Evolutionary conservation across 257 asterid genomes (phyloP), one percentile per base, ranked within the genome.

Genomic region (Ocimum tenuiflorum): DNA sequence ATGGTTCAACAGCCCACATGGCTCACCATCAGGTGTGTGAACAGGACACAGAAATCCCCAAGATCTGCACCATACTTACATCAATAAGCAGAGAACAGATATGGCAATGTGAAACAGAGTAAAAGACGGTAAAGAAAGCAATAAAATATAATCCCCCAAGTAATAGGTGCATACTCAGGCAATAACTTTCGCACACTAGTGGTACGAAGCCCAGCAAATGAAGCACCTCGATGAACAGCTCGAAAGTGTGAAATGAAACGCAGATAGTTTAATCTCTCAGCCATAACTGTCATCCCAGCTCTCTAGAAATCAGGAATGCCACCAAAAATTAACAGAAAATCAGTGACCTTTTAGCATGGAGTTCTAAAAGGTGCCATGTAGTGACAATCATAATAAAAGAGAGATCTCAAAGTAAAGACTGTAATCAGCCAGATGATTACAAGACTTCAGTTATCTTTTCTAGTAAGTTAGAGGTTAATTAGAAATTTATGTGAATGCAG

Each of bases 21-120:
- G 97, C 83, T 86, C 99, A 63, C 99, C 99, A 79, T 89, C 96
- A 39, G 99, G 97, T 69, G 99, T 94, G 78, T 94, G 97, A 76
- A 94, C 99, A 79, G 97, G 99, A 73, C 99, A 94, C 10, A 94
- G 68, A 73, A 94, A 94, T 54, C 99, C 99, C 99, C 99, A 94
- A 22, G 96, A 86, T 77, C 99, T 90, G 92, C 42, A 62, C 36
- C 20, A 14, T 36, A 54, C 18, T 42, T 39, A 49, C 43, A 58
- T 17, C 48, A 48, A 53, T 29, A 65, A 58, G 68, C 7, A 43
- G 23, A 51, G 11, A 41, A 61, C 19, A 2, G 41, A 73, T 47
- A n/a, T 47, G 59, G 17, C 7, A 60, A 36, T 29, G 45, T 46
- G 17, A 74, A 58, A 56, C 20, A 43, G 29, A 12, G 3, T 46